Evolutionary conservation across 164 flowering plant species (phyloP).

Genomic region (Piper betle): DNA sequence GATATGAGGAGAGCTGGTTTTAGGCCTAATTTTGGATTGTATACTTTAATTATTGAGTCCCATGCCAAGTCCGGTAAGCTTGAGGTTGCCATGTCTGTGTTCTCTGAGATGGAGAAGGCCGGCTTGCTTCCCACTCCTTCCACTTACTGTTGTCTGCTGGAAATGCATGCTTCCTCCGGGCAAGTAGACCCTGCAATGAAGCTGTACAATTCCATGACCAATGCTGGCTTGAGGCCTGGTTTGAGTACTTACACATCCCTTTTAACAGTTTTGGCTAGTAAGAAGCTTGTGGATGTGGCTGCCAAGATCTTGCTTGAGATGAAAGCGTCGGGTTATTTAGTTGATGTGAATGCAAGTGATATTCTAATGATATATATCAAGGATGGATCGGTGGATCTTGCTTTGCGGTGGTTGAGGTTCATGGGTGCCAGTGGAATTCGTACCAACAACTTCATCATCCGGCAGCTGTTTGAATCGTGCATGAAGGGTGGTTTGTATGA

Average conservation of each 20-base stretch:
- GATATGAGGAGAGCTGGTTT: constrained; percentile 88
- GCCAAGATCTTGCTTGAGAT: constrained; percentile 91
- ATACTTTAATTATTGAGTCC: constrained; percentile 77
- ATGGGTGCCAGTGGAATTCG: constrained; percentile 90
- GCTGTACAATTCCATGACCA: constrained; percentile 85
- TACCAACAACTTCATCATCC: constrained; percentile 81
- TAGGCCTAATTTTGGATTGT: constrained; percentile 85
- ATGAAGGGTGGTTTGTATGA: constrained; percentile 84
- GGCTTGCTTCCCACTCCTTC: constrained; percentile 91
- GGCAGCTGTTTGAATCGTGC: constrained; percentile 93
- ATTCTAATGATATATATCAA: constrained; percentile 87
- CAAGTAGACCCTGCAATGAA: constrained; percentile 91
- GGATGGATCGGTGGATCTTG: constrained; percentile 85
- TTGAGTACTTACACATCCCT: constrained; percentile 75
- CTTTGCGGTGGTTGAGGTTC: constrained; percentile 88
- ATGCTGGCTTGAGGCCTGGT: constrained; percentile 82
- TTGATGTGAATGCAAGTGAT: constrained; percentile 93
- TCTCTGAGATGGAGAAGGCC: constrained; percentile 87
- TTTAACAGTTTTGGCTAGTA: constrained; percentile 69
- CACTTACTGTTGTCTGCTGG: constrained; percentile 81
- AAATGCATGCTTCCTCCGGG: constrained; percentile 86
- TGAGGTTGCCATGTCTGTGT: constrained; percentile 73
- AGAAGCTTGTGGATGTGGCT: constrained; percentile 95
- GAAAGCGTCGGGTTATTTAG: constrained; percentile 84
- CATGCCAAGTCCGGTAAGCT: constrained; percentile 98